These are phyloP conservation scores for Venturia oleaginea DNA, from an alignment of 2,329 filamentous ascomycete genomes.

Conservation along the genomic window DNA sequence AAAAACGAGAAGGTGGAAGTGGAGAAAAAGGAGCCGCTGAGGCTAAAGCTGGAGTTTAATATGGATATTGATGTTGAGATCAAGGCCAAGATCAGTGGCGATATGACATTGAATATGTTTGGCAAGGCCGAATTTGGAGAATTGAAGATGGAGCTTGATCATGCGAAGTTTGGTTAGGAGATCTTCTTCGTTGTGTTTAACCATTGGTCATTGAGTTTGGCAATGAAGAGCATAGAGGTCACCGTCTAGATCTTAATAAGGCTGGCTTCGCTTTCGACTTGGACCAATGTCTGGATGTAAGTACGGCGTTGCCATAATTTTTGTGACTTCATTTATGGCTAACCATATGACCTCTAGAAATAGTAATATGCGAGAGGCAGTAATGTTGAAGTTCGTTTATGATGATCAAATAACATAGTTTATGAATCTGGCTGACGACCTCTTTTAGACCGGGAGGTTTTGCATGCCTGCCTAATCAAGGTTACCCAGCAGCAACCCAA, in stretches of 20 bases:
- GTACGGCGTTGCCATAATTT: no score
- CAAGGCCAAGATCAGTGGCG: slow-evolving; percentile 57
- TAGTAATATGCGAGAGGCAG: no score
- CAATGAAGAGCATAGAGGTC: not conserved
- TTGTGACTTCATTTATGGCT: no score
- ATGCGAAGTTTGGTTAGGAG: slow-evolving; percentile 1
- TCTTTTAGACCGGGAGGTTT: no score
- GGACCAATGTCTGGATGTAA: no score
- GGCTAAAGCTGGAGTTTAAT: slow-evolving; percentile 50
- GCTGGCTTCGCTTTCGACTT: no score
- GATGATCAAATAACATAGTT: no score
- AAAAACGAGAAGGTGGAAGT: slow-evolving; percentile 9
- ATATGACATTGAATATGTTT: slow-evolving; percentile 41
- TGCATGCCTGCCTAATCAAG: no score
- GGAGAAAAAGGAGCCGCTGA: slow-evolving; percentile 40
- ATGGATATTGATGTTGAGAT: slow-evolving; percentile 54
- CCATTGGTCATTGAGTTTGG: not conserved
- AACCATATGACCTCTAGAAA: no score
- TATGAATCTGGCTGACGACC: no score
- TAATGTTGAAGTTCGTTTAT: no score
- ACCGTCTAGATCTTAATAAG: not conserved
- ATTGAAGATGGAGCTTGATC: not conserved
- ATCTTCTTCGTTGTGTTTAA: not conserved
- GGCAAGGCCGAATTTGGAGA: slow-evolving; percentile 5
- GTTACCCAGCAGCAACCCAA: no score